Evolutionary conservation across 768 basidiomycete species (phyloP).

Genomic region (Boletus huronensis): DNA sequence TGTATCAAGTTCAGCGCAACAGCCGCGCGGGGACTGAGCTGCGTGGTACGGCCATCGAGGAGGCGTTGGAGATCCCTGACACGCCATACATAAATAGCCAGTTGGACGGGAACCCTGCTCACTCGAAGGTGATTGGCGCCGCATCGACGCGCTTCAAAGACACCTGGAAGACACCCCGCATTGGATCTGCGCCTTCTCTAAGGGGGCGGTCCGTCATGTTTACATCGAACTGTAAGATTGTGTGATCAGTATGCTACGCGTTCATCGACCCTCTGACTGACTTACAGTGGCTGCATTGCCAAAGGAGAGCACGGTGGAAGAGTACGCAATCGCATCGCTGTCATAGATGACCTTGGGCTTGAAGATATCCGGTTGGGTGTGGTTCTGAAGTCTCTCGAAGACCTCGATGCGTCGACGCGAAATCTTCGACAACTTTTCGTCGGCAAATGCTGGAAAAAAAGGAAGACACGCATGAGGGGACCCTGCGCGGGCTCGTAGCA

Average conservation of each 20-base stretch:
- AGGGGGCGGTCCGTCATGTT: constrained; percentile 29
- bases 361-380: constrained; percentile 34
- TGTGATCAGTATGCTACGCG: neutral
- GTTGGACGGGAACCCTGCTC: neutral
- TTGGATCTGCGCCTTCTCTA: constrained; percentile 6
- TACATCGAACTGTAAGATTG: constrained; percentile 34
- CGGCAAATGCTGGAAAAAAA: constrained; percentile 16
- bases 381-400: constrained; percentile 37
- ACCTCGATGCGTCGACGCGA: constrained; percentile 29
- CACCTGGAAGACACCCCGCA: constrained; percentile 32
- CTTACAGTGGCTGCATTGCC: constrained; percentile 32
- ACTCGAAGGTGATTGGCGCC: constrained; percentile 37
- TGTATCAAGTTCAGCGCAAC: constrained; percentile 47
- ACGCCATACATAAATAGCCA: neutral
- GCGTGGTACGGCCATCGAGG: constrained; percentile 21
- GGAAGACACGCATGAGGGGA: neutral
- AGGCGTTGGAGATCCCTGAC: constrained; percentile 26
- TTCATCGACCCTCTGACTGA: neutral
- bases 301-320: constrained; percentile 31
- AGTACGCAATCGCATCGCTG: constrained; percentile 41
- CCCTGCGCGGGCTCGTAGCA: neutral
- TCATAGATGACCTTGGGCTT: constrained; percentile 46
- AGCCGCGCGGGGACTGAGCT: constrained; percentile 26
- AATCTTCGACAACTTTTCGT: neutral
- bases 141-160: constrained; percentile 38